phyloP scores from a whole-genome alignment of 2,329 filamentous ascomycete genomes.

The Berkeleyomyces rouxiae region DNA sequence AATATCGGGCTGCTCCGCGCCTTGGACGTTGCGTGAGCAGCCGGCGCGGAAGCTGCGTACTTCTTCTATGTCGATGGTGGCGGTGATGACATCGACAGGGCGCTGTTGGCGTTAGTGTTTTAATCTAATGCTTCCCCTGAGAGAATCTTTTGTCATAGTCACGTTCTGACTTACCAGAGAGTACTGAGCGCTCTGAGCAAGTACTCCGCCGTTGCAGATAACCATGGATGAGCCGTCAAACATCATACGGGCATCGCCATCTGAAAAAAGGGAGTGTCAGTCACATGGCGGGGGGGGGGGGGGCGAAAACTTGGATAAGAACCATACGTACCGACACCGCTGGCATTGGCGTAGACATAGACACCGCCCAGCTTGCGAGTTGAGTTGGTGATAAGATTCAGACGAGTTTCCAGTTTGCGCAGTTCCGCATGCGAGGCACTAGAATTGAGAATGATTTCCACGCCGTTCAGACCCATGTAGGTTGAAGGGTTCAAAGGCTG shows the following conservation, averaged over 20 bases:
- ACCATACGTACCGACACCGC: constrained; percentile 15
- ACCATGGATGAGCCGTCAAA: constrained; percentile 17
- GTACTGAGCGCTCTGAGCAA: constrained; percentile 49
- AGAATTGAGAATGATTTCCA: constrained; percentile 22
- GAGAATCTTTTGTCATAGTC: constrained; percentile 20
- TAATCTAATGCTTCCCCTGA: neutral
- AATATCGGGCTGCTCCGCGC: constrained; percentile 25
- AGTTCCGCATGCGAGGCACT: constrained; percentile 30
- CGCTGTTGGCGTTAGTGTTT: constrained; percentile 21
- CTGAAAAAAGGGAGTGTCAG: constrained; percentile 9
- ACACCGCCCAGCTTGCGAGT: constrained; percentile 45
- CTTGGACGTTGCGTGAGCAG: constrained; percentile 41
- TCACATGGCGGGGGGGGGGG: neutral
- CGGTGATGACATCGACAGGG: constrained; percentile 46
- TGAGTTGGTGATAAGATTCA: constrained; percentile 49
- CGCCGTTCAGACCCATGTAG: constrained; percentile 48
- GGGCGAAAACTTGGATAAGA: neutral
- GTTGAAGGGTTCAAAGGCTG: constrained; percentile 28
- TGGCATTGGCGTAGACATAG: constrained; percentile 29
- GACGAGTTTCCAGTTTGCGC: constrained; percentile 45
- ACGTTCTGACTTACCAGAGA: constrained; percentile 27
- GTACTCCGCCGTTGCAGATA: constrained; percentile 40
- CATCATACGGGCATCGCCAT: constrained; percentile 27
- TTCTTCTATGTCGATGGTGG: constrained; percentile 54
- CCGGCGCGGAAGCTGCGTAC: constrained; percentile 45